Percentiles rank a stretch among this genome's conserved stretches.
These are phyloP conservation scores for Colletotrichum kahawae DNA, from an alignment of 2,329 filamentous ascomycete genomes.

Conservation along the genomic window DNA sequence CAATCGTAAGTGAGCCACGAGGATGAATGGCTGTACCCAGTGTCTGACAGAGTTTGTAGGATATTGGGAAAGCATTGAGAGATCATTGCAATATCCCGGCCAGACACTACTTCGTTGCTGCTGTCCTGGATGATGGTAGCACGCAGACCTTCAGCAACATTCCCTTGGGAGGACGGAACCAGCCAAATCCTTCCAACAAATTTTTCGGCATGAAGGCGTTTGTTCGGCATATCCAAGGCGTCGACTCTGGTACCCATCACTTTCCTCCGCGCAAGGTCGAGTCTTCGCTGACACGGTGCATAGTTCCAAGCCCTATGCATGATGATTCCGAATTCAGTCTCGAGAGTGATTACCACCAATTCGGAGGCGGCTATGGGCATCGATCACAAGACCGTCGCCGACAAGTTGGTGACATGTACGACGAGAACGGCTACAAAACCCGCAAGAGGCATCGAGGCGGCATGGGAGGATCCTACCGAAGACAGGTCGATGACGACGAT, in stretches of 20 bases:
- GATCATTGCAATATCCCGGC: constrained; percentile 58
- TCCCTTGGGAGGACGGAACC: constrained; percentile 42
- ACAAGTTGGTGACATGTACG: constrained; percentile 28
- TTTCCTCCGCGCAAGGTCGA: not conserved
- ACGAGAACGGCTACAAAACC: constrained; percentile 33
- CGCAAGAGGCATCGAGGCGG: constrained; percentile 40
- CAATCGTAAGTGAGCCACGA: constrained; percentile 13
- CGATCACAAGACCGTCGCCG: constrained; percentile 29
- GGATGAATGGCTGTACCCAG: not conserved
- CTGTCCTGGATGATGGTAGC: constrained; percentile 52
- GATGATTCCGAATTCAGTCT: constrained; percentile 31
- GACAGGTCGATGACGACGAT: constrained; percentile 44
- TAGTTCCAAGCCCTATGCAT: constrained; percentile 37
- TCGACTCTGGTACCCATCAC: constrained; percentile 41
- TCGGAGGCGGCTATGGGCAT: constrained; percentile 25
- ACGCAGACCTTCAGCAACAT: constrained; percentile 35
- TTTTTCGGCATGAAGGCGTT: constrained; percentile 55
- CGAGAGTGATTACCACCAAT: constrained; percentile 24
- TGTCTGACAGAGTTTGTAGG: constrained; percentile 33
- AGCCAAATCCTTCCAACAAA: constrained; percentile 42
- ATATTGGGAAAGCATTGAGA: constrained; percentile 56
- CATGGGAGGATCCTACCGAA: constrained; percentile 32
- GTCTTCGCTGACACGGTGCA: not conserved
- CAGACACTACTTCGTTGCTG: constrained; percentile 57
- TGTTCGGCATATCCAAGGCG: constrained; percentile 36